Conservation (phyloP, 2,329 filamentous ascomycete genomes). For the Metarhizium album region DNA sequence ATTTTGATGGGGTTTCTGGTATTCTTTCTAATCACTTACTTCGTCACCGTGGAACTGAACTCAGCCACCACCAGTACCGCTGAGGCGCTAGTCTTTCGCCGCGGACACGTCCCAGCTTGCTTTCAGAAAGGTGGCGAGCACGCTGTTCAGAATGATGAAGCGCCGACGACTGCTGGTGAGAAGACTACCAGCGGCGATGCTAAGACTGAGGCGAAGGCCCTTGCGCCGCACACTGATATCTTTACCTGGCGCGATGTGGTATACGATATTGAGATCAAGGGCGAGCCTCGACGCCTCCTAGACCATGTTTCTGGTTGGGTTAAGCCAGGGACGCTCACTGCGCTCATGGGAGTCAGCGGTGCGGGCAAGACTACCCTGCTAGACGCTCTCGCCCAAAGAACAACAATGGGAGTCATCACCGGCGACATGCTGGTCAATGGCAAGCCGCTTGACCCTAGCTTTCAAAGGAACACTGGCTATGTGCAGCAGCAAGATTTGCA, state of each 20-base stretch:
- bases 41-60: constrained; percentile 54
- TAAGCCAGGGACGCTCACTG: constrained; percentile 77
- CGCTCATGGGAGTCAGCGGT: constrained; percentile 55
- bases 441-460: constrained; percentile 41
- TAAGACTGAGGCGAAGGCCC: constrained; percentile 15
- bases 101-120: constrained; percentile 38
- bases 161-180: constrained; percentile 14
- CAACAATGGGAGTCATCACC: constrained; percentile 50
- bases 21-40: constrained; percentile 53
- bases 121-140: constrained; percentile 22
- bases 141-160: constrained; percentile 19
- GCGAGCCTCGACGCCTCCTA: constrained; percentile 57
- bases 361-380: constrained; percentile 34
- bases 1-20: constrained; percentile 55
- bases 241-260: constrained; percentile 74
- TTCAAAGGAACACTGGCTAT: constrained; percentile 56
- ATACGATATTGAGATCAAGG: constrained; percentile 64
- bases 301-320: constrained; percentile 82
- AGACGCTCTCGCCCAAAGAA: constrained; percentile 35
- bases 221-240: constrained; percentile 40
- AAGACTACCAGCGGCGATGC: constrained; percentile 8
- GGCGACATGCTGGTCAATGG: constrained; percentile 59
- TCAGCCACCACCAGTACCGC: constrained; percentile 51
- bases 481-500: constrained; percentile 57
- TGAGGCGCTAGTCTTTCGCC: constrained; percentile 58